These are phyloP conservation scores for Saksenaea vasiformis DNA, from an alignment of 371 early-diverging fungal species.

Conservation along the genomic window DNA sequence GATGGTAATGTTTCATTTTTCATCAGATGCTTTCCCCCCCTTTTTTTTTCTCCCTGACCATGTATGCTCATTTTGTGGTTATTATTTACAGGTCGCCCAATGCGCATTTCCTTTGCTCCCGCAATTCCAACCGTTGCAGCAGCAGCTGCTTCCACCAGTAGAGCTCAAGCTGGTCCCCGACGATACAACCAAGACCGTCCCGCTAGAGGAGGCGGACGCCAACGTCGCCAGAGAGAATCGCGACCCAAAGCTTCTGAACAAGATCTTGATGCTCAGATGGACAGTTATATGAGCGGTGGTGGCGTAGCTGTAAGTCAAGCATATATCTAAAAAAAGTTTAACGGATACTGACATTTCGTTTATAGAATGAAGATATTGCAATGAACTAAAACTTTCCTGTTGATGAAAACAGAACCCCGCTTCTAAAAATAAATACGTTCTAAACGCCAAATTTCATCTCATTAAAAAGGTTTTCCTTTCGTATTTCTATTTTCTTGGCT, in stretches of 20 bases:
- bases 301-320: conserved; percentile 18
- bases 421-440: conserved; percentile 3
- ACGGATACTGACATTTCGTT: background rate
- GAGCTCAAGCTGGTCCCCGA: conserved; percentile 8
- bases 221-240: conserved; percentile 17
- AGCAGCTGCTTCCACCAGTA: background rate
- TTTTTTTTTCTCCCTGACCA: background rate
- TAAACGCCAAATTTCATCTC: background rate
- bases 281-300: conserved; percentile 41
- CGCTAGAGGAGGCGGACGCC: conserved; percentile 22
- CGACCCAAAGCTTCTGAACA: conserved; percentile 42
- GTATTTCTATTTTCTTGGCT: conserved; percentile 4
- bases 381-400: conserved; percentile 17
- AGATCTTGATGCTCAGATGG: conserved; percentile 58
- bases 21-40: background rate
- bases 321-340: background rate
- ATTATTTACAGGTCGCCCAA: conserved; percentile 41
- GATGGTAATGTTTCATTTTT: conserved; percentile 49
- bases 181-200: conserved; percentile 18
- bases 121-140: conserved; percentile 11
- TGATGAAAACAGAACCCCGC: background rate
- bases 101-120: conserved; percentile 42
- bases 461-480: conserved; percentile 1
- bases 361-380: conserved; percentile 14
- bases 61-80: conserved; percentile 3